Evolutionary conservation across 352 stramenopile genomes (phyloP).

Genomic region (Globisporangium carolinianum): DNA sequence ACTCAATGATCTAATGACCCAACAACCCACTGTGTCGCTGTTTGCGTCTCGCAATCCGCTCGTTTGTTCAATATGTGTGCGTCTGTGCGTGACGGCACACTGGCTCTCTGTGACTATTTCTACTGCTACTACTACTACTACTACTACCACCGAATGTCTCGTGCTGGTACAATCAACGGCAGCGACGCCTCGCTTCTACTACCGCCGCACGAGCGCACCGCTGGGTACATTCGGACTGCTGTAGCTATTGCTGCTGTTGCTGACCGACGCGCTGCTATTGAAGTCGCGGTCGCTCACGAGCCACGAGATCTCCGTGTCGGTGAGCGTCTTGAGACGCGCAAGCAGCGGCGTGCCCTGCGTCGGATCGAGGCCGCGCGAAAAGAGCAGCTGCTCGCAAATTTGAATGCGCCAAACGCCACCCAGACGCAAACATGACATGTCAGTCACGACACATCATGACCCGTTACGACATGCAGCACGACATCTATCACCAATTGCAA

Average conservation of each 20-base stretch:
- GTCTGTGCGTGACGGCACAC: neutral
- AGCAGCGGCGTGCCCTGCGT: constrained; percentile 60
- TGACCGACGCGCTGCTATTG: constrained; percentile 25
- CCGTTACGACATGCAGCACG: no score
- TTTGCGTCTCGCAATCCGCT: neutral
- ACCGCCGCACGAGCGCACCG: constrained; percentile 32
- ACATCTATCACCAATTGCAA: neutral
- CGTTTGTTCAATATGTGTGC: neutral
- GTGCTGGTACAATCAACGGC: no score
- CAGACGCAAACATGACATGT: neutral
- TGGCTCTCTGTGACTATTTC: no score
- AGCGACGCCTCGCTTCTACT: neutral
- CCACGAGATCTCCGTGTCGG: constrained; percentile 65
- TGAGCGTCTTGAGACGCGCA: constrained; percentile 54
- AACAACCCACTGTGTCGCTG: no score
- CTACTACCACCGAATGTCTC: no score
- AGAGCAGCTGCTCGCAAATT: constrained; percentile 39
- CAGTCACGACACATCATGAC: neutral
- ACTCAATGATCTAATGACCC: no score
- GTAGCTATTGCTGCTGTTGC: neutral
- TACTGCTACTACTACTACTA: no score
- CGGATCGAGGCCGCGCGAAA: constrained; percentile 65
- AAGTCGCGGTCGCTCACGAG: constrained; percentile 45
- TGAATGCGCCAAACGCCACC: no score
- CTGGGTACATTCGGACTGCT: constrained; percentile 9